Conservation (phyloP, 768 basidiomycete genomes). For the Lactarius vividus region DNA sequence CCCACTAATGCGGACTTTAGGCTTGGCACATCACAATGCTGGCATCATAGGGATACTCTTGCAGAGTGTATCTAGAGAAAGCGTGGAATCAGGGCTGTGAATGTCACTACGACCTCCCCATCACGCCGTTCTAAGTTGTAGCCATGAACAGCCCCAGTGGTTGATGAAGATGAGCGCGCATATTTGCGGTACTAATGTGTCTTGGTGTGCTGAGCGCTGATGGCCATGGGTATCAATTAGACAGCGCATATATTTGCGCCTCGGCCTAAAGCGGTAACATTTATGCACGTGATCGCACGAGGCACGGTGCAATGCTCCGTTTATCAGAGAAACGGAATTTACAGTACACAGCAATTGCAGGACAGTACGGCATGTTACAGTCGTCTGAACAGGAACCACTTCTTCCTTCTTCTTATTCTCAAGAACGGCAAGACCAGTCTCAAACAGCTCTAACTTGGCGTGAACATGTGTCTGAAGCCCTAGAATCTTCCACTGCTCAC, state of each 20-base stretch:
- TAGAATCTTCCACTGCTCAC: conserved; percentile 18
- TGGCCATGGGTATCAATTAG: background rate
- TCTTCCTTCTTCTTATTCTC: conserved; percentile 22
- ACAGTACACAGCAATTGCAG: no score
- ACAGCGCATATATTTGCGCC: no score
- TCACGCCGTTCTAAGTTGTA: background rate
- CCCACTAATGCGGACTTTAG: background rate
- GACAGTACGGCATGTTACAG: background rate
- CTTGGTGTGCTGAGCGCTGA: background rate
- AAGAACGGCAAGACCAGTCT: background rate
- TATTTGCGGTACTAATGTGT: background rate
- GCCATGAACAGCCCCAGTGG: background rate
- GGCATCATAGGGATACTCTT: background rate
- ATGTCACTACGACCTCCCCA: background rate
- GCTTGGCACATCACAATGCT: background rate
- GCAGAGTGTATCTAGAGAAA: background rate
- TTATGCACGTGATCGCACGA: background rate
- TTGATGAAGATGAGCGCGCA: background rate
- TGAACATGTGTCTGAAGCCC: conserved; percentile 14
- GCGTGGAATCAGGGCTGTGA: background rate
- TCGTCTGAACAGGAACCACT: conserved; percentile 34
- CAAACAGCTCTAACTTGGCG: conserved; percentile 4
- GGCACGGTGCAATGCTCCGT: background rate
- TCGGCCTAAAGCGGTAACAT: background rate
- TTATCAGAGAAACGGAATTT: no score